Base-by-base conservation (phyloP, 2,329 filamentous ascomycete species). In the Calonectria fujianensis region DNA sequence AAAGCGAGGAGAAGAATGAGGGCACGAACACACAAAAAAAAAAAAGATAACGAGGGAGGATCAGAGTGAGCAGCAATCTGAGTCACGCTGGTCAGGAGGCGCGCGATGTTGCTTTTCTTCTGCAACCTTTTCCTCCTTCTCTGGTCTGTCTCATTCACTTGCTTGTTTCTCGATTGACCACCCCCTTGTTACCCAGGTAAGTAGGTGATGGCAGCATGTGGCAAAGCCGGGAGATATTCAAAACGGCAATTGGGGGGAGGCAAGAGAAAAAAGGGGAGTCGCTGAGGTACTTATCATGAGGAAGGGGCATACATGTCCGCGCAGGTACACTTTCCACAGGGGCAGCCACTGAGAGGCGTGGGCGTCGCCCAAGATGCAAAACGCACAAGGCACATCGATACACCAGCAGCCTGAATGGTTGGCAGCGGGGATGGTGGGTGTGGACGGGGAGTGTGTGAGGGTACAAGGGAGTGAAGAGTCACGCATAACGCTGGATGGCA, bases 241-340 rank as follows among this genome's bases (percentile, higher is more conserved):
- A 70, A 48, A 54, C 69, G 59, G 72, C 31, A 63, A 52, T 57
- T 31, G 52, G 67, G 68, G 72, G 59, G 66, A 31, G 29, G 37
- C 18, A 14, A 51, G 41, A n/a, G 32, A 35, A 31, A 72, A 70
- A 73, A 61, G 69, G 65, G 59, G 51, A 54, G 69, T 52, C 69
- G 37, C 52, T 24, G 61, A 67, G 70, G 73, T 75, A 75, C 73
- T 48, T 75, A 61, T 48, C 18, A 50, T 41, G 70, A 70, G 61
- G 70, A 70, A 65, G 67, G 61, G 66, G 66, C 61, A 70, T 48
- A 75, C 67, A 75, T 64, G 70, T 73, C 73, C 41, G 65, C 41
- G 65, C 66, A 75, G 73, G 73, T 75, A 69, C 73, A 72, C 69
- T 75, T 68, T 52, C 29, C 24, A 68, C 52, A 35, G 32, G 52